A percentile compares a stretch with the other conserved stretches of the same genome.
These are phyloP conservation scores for Myxozyma geophila DNA, from an alignment of 805 yeast species.

Conservation along the genomic window DNA sequence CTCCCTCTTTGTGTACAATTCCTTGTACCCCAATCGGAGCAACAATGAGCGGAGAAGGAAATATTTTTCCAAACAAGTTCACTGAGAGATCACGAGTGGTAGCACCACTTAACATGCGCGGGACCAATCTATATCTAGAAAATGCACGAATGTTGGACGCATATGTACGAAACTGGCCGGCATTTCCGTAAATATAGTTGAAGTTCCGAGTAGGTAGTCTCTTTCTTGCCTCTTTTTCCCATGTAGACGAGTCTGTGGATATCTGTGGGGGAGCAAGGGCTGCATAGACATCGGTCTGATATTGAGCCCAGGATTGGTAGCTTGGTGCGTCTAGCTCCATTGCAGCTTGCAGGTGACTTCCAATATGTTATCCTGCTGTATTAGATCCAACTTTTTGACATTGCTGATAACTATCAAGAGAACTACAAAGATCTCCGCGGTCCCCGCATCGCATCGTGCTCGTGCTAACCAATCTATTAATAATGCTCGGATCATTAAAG, in stretches of 20 bases:
- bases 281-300: slow-evolving; percentile 25
- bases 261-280: slow-evolving; percentile 20
- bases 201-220: slow-evolving; percentile 18
- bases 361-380: not conserved
- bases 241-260: slow-evolving; percentile 12
- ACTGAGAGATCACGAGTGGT: slow-evolving; percentile 24
- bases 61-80: slow-evolving; percentile 37
- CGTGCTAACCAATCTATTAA: too few species aligned
- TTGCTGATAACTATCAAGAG: too few species aligned
- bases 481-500: not conserved
- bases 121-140: slow-evolving; percentile 23
- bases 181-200: slow-evolving; percentile 29
- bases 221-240: slow-evolving; percentile 23
- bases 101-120: slow-evolving; percentile 29
- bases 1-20: slow-evolving; percentile 40
- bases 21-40: slow-evolving; percentile 43
- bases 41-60: slow-evolving; percentile 38
- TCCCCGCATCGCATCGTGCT: too few species aligned
- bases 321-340: slow-evolving; percentile 9
- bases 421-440: too few species aligned
- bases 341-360: not conserved
- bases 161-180: slow-evolving; percentile 23
- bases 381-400: not conserved
- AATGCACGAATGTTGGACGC: slow-evolving; percentile 29
- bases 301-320: slow-evolving; percentile 26